phyloP scores from a whole-genome alignment of 2,329 filamentous ascomycete genomes.

The Monilinia laxa region DNA sequence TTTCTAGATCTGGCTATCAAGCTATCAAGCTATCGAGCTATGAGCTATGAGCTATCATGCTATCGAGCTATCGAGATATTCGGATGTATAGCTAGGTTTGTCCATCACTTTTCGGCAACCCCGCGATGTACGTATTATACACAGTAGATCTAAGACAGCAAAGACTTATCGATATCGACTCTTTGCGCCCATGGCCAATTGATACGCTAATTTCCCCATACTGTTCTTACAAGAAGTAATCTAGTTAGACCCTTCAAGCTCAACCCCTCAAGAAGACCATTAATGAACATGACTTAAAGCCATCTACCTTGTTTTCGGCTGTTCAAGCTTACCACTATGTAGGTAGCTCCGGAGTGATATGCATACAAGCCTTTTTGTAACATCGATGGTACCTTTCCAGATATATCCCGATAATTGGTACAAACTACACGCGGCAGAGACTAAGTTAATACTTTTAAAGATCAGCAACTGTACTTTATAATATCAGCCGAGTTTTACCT shows the following conservation, averaged over 20 bases:
- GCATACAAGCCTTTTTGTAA: background rate
- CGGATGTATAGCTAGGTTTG: background rate
- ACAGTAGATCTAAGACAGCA: no score
- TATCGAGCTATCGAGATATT: background rate
- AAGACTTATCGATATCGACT: background rate
- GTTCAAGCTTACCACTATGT: background rate
- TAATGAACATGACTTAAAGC: background rate
- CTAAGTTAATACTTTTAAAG: background rate
- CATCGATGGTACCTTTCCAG: background rate
- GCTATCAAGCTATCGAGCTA: background rate
- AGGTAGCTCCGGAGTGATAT: background rate
- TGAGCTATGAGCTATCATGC: no score
- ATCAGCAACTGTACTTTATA: background rate
- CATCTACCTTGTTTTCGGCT: background rate
- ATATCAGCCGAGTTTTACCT: background rate
- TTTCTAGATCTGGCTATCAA: background rate
- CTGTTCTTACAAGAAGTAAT: background rate
- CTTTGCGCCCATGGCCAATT: no score
- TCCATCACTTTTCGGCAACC: background rate
- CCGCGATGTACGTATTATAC: background rate
- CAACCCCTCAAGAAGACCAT: background rate
- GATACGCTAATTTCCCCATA: background rate
- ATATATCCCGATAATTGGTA: background rate
- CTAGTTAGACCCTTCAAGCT: background rate
- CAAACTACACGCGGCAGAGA: background rate